These are phyloP conservation scores for Salix exigua DNA, from an alignment of 345 rosid genomes.

Conservation along the genomic window DNA sequence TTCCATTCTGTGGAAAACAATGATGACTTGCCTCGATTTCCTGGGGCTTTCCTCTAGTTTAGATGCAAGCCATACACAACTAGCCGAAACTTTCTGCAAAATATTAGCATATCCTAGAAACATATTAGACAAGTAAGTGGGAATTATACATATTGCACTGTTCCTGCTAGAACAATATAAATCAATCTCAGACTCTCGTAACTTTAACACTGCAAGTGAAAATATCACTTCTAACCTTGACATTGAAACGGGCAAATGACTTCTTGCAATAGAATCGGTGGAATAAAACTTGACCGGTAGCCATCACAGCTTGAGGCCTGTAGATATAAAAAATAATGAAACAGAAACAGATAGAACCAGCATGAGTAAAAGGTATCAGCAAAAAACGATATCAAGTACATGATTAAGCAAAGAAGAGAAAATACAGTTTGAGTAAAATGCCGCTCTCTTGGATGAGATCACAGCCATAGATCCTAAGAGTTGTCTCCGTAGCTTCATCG, in stretches of 20 bases:
- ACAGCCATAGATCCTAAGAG: slow-evolving; percentile 82
- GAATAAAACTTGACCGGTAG: slow-evolving; percentile 93
- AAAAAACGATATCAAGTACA: not conserved
- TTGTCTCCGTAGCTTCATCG: slow-evolving; percentile 69
- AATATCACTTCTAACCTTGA: slow-evolving; percentile 46
- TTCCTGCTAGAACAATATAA: too few relatives aligned
- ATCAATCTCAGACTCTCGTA: too few relatives aligned
- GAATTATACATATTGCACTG: too few relatives aligned
- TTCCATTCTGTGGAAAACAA: slow-evolving; percentile 94
- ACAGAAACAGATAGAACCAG: slow-evolving; percentile 4
- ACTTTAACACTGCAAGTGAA: not conserved
- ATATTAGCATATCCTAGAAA: slow-evolving; percentile 7
- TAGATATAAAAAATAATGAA: slow-evolving; percentile 17
- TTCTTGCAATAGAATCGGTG: slow-evolving; percentile 95
- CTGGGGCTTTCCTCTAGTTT: slow-evolving; percentile 82
- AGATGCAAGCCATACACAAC: slow-evolving; percentile 89
- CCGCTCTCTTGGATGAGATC: slow-evolving; percentile 94
- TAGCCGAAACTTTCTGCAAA: slow-evolving; percentile 83
- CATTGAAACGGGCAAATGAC: slow-evolving; percentile 85
- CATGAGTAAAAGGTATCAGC: not conserved
- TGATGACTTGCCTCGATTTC: slow-evolving; percentile 84
- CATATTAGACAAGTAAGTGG: not conserved
- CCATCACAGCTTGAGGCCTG: slow-evolving; percentile 98
- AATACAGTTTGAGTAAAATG: slow-evolving; percentile 76
- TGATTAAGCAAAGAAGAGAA: not conserved